Conservation (phyloP, 371 early-diverging fungal species). For the Mucor plumbeus region DNA sequence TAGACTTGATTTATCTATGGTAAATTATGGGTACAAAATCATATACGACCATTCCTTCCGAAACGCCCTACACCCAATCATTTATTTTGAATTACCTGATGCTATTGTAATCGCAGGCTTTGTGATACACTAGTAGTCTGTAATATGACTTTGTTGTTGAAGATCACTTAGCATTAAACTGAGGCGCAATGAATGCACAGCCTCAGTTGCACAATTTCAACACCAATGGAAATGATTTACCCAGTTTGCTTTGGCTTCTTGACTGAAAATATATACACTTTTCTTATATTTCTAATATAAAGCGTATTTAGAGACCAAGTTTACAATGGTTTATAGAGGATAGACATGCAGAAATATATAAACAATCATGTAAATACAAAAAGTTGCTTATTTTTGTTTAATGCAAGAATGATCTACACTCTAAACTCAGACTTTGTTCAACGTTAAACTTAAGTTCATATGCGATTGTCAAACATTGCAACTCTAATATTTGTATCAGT, state of each 20-base stretch:
- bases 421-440: neutral
- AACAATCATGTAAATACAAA: too few relatives aligned
- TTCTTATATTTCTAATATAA: neutral
- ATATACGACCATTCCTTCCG: too few relatives aligned
- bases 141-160: neutral
- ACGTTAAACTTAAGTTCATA: neutral
- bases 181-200: neutral
- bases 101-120: too few relatives aligned
- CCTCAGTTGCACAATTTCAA: neutral
- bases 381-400: neutral
- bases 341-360: neutral
- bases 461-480: constrained; percentile 1
- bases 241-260: too few relatives aligned
- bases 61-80: too few relatives aligned
- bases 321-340: neutral
- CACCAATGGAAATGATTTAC: too few relatives aligned
- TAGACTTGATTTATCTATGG: too few relatives aligned
- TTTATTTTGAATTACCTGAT: too few relatives aligned
- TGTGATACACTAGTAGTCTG: too few relatives aligned
- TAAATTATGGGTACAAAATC: too few relatives aligned
- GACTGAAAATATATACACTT: neutral
- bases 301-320: neutral
- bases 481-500: neutral
- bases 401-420: neutral
- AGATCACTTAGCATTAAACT: neutral